Evolutionary conservation across 192 early-diverging fungal species (phyloP), one percentile per base, ranked within the genome.

Genomic region (Podila epigama): DNA sequence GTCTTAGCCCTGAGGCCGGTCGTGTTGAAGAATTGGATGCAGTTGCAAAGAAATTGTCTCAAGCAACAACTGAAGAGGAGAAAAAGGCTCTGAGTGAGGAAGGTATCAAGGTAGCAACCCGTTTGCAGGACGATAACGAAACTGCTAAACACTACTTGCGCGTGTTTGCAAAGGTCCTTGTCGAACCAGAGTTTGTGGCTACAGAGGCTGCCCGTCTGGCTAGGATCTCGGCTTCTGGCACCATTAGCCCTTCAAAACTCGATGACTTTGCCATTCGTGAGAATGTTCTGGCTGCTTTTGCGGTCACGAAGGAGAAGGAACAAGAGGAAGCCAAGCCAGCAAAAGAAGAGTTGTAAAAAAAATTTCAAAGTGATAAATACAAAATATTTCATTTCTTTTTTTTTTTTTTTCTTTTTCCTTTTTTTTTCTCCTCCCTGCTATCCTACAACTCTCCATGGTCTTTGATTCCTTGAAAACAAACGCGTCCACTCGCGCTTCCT

Each of bases 111-210:
- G 59, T 72, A 48, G 85, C 86, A 27, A 81, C 82, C 58, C 75
- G 81, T 41, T 37, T 50, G 12, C 25, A 59, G 42, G 32, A 41
- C 34, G 34, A 8, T 10, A 40, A 62, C 35, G 36, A 34, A 34
- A 57, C 56, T 70, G 91, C 95, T 28, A 69, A 82, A 36, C 96
- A 96, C 83, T 97, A 98, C 66, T 71, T 84, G 71, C 95, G 95
- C 79, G 87, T 93, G 40, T 94, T 97, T 90, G 88, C 92, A 73
- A 97, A 96, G 83, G 86, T 92, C 62, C 60, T 63, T 50, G 83
- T 84, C 29, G 83, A 88, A 12, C 85, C 83, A 1, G 90, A 89
- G 48, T 97, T 92, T 84, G 64, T 90, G 40, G 83, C 58, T 31
- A 93, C 86, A 55, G 96, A 98, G 82, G 83, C 86, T 36, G 85